phyloP scores from a whole-genome alignment of 2,329 filamentous ascomycete species.

The Trichoderma asperellum region DNA sequence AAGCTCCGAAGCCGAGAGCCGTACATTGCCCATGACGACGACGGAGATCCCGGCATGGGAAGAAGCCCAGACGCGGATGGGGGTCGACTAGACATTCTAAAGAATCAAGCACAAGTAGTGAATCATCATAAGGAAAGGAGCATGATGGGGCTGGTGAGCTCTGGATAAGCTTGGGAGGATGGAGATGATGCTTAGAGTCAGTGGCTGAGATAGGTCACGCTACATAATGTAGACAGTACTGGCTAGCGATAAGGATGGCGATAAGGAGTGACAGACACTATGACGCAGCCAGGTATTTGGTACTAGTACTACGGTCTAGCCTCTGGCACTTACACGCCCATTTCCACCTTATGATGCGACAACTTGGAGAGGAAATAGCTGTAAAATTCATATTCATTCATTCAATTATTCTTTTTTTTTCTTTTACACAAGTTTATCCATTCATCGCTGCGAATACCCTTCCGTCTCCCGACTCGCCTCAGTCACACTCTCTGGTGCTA shows the following conservation, averaged over 20 bases:
- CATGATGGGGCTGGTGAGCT: neutral
- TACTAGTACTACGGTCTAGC: neutral
- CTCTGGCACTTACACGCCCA: neutral
- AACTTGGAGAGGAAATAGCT: no score
- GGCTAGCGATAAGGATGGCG: conserved; percentile 11
- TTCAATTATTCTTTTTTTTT: neutral
- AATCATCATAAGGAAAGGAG: neutral
- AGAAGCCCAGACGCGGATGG: conserved; percentile 53
- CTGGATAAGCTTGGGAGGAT: neutral
- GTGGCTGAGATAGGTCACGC: conserved; percentile 18
- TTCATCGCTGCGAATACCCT: conserved; percentile 24
- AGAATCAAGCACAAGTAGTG: no score
- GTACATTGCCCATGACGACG: conserved; percentile 75
- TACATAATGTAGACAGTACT: neutral
- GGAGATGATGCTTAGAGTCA: neutral
- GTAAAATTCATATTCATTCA: neutral
- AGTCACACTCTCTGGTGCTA: conserved; percentile 48
- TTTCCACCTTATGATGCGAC: neutral
- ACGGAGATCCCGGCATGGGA: conserved; percentile 59
- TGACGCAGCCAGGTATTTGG: neutral
- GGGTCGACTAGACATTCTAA: conserved; percentile 44
- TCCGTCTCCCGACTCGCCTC: conserved; percentile 42
- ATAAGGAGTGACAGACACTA: conserved; percentile 17
- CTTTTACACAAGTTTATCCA: neutral
- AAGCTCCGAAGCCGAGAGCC: conserved; percentile 64